These are phyloP conservation scores for Hymenoscyphus scutula DNA, from an alignment of 2,329 filamentous ascomycete species.

Conservation along the genomic window DNA sequence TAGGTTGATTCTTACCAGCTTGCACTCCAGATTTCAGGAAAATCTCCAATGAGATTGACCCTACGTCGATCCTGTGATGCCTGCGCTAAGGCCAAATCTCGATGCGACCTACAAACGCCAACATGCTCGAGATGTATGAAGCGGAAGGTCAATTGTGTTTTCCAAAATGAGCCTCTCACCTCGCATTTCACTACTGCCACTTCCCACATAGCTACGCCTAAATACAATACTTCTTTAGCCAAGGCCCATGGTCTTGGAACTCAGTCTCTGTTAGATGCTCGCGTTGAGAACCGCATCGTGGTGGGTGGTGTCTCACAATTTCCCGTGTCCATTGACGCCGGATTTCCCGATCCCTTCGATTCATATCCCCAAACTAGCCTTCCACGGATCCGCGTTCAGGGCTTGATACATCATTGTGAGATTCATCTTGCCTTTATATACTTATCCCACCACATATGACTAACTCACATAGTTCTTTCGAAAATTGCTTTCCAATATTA, in stretches of 20 bases:
- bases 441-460: background rate
- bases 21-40: no score
- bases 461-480: conserved; percentile 46
- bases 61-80: conserved; percentile 56
- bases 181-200: no score
- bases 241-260: background rate
- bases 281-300: background rate
- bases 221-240: background rate
- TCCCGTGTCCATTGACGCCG: conserved; percentile 27
- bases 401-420: conserved; percentile 55
- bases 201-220: background rate
- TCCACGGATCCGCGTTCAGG: conserved; percentile 49
- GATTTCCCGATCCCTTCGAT: conserved; percentile 53
- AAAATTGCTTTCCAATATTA: conserved; percentile 61
- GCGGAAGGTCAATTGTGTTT: conserved; percentile 47
- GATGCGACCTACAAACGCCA: conserved; percentile 54
- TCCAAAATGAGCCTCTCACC: conserved; percentile 54
- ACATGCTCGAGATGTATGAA: conserved; percentile 54
- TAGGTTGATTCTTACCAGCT: no score
- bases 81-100: conserved; percentile 54
- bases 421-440: conserved; percentile 17
- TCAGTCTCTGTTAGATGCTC: background rate
- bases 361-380: conserved; percentile 54
- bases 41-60: conserved; percentile 48
- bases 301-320: background rate